phyloP scores from a whole-genome alignment of 2,329 filamentous ascomycete species.

The Arachnomyces sp. region DNA sequence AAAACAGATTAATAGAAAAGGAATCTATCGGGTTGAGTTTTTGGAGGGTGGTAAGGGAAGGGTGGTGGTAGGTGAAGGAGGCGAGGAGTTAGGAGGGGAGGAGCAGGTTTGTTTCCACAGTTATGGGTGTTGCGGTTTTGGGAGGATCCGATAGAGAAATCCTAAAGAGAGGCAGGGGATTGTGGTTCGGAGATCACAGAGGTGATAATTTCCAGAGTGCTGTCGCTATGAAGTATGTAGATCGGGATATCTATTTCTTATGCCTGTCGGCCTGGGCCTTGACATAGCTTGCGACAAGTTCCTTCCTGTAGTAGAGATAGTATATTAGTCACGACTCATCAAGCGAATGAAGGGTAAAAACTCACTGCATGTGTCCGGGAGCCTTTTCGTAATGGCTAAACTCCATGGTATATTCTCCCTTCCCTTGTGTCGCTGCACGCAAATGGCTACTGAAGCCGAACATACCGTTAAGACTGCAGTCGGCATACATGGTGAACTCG shows the following conservation, averaged over 20 bases:
- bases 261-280: conserved; percentile 59
- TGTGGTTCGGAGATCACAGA: too few species aligned
- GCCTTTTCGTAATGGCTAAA: conserved; percentile 92
- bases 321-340: not conserved
- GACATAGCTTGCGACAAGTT: conserved; percentile 60
- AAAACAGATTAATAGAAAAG: too few species aligned
- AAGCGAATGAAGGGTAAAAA: conserved; percentile 18
- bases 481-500: conserved; percentile 85
- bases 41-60: too few species aligned
- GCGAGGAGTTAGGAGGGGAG: too few species aligned
- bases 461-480: conserved; percentile 94
- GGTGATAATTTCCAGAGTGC: not conserved
- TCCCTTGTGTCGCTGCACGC: conserved; percentile 89
- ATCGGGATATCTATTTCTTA: conserved; percentile 43
- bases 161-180: too few species aligned
- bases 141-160: too few species aligned
- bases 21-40: too few species aligned
- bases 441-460: conserved; percentile 93
- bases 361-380: conserved; percentile 80
- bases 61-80: too few species aligned
- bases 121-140: not conserved
- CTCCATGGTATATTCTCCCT: conserved; percentile 98
- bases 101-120: too few species aligned
- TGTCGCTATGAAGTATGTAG: too few species aligned
- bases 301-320: conserved; percentile 40